A percentile compares a stretch with the other conserved stretches of the same genome.
Conservation (phyloP, 208 protist species). For the Novymonas esmeraldas region DNA sequence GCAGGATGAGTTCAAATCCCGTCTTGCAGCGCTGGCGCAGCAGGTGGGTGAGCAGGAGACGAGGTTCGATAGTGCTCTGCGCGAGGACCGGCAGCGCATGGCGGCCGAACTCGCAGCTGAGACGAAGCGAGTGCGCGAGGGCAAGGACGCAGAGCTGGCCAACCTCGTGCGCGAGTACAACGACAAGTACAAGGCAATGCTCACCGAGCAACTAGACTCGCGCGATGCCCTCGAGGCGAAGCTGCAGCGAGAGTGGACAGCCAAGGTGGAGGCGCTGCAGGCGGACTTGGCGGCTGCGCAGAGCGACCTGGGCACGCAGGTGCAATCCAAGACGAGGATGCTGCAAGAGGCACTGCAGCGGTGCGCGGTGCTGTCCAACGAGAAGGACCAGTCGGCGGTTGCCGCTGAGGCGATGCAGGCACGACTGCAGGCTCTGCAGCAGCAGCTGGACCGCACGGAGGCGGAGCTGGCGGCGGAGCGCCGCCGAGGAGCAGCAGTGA, state of each 20-base stretch:
- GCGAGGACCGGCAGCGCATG: conserved; percentile 28
- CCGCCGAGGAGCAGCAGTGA: neutral
- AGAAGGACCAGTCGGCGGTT: conserved; percentile 18
- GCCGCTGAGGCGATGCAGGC: conserved; percentile 11
- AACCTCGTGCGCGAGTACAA: conserved; percentile 92
- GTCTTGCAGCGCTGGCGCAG: conserved; percentile 30
- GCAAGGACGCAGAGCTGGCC: conserved; percentile 74
- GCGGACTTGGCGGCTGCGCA: conserved; percentile 31
- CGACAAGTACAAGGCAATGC: conserved; percentile 92
- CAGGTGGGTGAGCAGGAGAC: conserved; percentile 42
- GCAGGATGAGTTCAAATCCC: conserved; percentile 43
- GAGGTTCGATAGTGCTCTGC: conserved; percentile 45
- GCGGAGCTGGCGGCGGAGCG: conserved; percentile 20
- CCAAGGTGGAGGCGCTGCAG: conserved; percentile 38
- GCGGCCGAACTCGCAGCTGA: conserved; percentile 37
- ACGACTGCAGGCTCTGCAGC: conserved; percentile 20
- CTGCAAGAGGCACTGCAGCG: conserved; percentile 36
- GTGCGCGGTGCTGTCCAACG: conserved; percentile 35
- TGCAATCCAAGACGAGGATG: conserved; percentile 26
- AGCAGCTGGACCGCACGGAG: conserved; percentile 14
- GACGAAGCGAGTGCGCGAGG: conserved; percentile 33
- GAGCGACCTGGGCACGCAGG: conserved; percentile 19
- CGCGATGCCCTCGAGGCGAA: conserved; percentile 70
- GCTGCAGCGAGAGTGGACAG: conserved; percentile 49
- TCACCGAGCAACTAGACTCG: conserved; percentile 87